Base-by-base conservation (phyloP, 1,139 yeast species). In the Spencermartinsiella ligniputridi region DNA sequence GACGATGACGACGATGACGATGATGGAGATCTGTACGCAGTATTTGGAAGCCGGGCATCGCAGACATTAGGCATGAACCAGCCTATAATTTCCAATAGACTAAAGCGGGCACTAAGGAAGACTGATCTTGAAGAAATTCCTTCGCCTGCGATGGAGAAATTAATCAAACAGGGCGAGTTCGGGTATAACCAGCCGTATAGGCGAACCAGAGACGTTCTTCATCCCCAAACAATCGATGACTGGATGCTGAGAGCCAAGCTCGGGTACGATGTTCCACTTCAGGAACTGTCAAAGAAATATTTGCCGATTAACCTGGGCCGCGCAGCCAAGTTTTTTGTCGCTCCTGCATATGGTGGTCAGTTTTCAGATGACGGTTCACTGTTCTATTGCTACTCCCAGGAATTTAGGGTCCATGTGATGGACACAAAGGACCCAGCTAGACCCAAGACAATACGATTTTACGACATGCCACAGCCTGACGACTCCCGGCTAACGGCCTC, bases 271-370 rank as follows among this genome's bases (percentile, higher is more conserved):
- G 29, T 38, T 11, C 47, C 47, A 3, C 37, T 34, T 29, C 36
- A 37, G 4, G 53, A 50, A 37, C 37, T 50, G 16, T 24, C 47
- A 1, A 48, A 46, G 24, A 45, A 50, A 21, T 52, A 42, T 39
- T 38, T 53, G 16, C 56, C 56, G 1, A 20, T 37, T n/a, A 38
- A 48, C 20, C 46, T 48, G 2, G 54, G 55, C 13, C 44, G 49
- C 16, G 47, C 49, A 6, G 32, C 33, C 6, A 40, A 46, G 18
- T 41, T 46, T 21, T 54, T 51, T 35, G 49, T 44, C 16, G 56
- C 53, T 18, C 57, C 62, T 8, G 52, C 58, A 11, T 61, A 61
- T 40, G 57, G 61, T 15, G 65, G 65, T 21, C 58, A 56, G 43
- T 61, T 60, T 39, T 57, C 62, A 17, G 42, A 47, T 17, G 62